Evolutionary conservation across 495 filamentous ascomycete species (phyloP).

Genomic region (Tuber aestivum): DNA sequence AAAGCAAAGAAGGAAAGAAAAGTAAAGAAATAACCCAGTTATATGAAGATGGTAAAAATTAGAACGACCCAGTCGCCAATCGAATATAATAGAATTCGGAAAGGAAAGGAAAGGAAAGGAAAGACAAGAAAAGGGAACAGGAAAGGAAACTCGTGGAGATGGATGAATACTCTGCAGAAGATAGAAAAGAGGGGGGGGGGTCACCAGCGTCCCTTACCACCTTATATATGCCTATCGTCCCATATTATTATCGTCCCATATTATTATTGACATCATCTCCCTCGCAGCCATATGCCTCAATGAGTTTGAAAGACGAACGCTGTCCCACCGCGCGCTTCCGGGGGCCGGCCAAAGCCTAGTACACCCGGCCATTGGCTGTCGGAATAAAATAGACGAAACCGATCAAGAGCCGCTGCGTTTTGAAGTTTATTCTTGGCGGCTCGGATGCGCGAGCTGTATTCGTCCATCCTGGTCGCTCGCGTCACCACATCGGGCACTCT

Average conservation of each 20-base stretch:
- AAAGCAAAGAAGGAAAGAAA: constrained; percentile 4
- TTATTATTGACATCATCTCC: neutral
- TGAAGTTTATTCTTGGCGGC: neutral
- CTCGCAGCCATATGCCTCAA: neutral
- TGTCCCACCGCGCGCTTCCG: neutral
- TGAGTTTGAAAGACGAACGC: neutral
- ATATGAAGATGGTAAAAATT: constrained; percentile 20
- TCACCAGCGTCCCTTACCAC: neutral
- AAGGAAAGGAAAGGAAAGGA: constrained; percentile 12
- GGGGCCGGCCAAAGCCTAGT: neutral
- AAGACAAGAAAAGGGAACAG: constrained; percentile 5
- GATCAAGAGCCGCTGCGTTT: neutral
- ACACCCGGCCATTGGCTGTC: neutral
- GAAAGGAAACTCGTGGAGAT: constrained; percentile 8
- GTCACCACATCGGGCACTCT: neutral
- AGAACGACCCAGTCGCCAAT: constrained; percentile 32
- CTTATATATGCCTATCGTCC: neutral
- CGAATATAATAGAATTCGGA: constrained; percentile 26
- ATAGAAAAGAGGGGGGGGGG: neutral
- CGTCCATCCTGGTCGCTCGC: neutral
- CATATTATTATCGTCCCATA: neutral
- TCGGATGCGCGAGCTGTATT: neutral
- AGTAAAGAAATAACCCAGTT: constrained; percentile 17
- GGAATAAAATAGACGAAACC: neutral
- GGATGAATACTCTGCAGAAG: neutral